Evolutionary conservation across 192 early-diverging fungal species (phyloP), one percentile per base, ranked within the genome.

Genomic region (Coemansia sp.): DNA sequence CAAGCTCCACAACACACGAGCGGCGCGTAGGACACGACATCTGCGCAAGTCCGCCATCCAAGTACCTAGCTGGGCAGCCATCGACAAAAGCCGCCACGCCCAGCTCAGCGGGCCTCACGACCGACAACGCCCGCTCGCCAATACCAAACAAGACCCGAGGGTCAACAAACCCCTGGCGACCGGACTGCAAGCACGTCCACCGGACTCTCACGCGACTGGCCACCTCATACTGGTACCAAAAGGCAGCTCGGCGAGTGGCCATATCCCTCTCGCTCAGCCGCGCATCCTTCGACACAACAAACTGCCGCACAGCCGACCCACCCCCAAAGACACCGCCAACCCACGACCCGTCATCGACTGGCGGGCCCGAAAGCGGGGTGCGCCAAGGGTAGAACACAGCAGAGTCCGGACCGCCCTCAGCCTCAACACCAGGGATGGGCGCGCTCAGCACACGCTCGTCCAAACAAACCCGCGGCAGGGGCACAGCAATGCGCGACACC

Each of bases 311-410:
- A 16, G 14, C 3, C 2, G 26, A 13, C 5, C 25, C 35, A 28
- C 64, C 43, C 18, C 31, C 38, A 28, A 6, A n/a, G 50, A 37
- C 43, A 23, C 69, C 69, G 2, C 47, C 12, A 13, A 38, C 12
- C 78, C 78, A 80, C 21, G 56, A 48, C 35, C 25, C 65, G 26
- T 23, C 41, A 47, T 47, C 48, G 20, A 13, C 12, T 0, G 39
- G 20, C 25, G 28, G 14, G 52, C 52, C 26, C 26, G 28, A 33
- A 13, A 72, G 21, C 10, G 63, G 11, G 3, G 52, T 38, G n/a
- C 72, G 72, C 78, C 78, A 81, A 8, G 78, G 64, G 50, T 81
- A 81, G 23, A 69, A 64, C 25, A 72, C 35, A 0, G 66, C 25
- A 10, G 39, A 41, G 34, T 81, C 78, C 2, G 73, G 66, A 3